These are phyloP conservation scores for Cyanodermella asteris DNA, from an alignment of 2,329 filamentous ascomycete species.

Conservation along the genomic window DNA sequence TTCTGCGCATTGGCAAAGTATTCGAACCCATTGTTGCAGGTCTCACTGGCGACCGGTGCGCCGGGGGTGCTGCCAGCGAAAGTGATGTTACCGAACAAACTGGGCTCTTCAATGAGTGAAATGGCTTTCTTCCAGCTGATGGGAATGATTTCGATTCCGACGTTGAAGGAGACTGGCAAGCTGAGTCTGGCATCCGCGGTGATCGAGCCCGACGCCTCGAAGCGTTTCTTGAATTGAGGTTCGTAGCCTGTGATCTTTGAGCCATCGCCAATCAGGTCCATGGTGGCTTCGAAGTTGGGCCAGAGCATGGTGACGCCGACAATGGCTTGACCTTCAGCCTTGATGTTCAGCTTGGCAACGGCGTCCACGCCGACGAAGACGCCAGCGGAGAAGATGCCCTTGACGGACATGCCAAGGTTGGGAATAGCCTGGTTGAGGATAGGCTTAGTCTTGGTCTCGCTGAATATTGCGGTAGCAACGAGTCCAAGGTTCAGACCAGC, in stretches of 20 bases:
- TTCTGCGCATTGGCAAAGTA: no score
- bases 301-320: slow-evolving; percentile 1
- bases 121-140: no score
- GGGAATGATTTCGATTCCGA: no score
- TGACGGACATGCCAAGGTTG: not conserved
- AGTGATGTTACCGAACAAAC: no score
- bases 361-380: not conserved
- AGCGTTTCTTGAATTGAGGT: not conserved
- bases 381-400: slow-evolving; percentile 1
- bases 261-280: slow-evolving; percentile 2
- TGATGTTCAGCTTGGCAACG: not conserved
- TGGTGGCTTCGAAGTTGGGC: slow-evolving; percentile 1
- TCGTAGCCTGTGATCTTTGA: not conserved
- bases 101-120: no score
- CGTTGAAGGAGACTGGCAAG: no score
- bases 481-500: slow-evolving; percentile 1
- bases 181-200: no score
- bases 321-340: slow-evolving; percentile 1
- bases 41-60: no score
- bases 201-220: not conserved
- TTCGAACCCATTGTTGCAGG: no score
- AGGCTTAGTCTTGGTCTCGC: not conserved
- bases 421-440: not conserved
- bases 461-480: not conserved
- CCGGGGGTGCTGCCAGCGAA: no score